Evolutionary conservation across 2,329 filamentous ascomycete genomes (phyloP), one percentile per base, ranked within the genome.

Genomic region (Lasiodiplodia citricola): DNA sequence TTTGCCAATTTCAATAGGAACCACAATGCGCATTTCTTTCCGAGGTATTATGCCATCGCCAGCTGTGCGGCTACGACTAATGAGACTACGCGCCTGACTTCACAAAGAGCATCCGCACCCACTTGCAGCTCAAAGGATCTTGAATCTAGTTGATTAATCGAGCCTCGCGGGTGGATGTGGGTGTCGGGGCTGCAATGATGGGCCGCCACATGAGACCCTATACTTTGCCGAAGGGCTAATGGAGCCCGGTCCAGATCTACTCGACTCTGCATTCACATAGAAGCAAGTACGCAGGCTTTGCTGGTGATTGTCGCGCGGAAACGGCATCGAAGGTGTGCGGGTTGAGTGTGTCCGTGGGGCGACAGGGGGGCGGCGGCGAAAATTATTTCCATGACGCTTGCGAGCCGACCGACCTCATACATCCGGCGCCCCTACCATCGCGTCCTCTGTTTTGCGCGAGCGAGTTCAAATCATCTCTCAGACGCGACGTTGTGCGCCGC

Each of bases 381-480:
- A 64, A 64, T 52, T 64, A 64, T 64, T 64, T 64, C 60, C 60
- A 52, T 31, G 16, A 35, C 60, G 44, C 41, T 35, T n/a, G 58
- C 5, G 31, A 64, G 60, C 60, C 31, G 58, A 63, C 28, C 56
- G 60, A 64, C 60, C 60, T 64, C 60, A 64, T 25, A 31, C 60
- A 23, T 28, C 41, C 44, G n/a, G 60, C 60, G 60, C 60, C 60
- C 60, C 60, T 64, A 64, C 60, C 60, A 52, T 64, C 60, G 60
- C 60, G 60, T 64, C 60, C 41, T 52, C 47, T 50, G 60, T 52
- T 31, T 38, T 64, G 60, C 58, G 58, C 58, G 25, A 41, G 58
- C 58, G 41, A 50, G 58, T 41, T 23, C 44, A 8, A 25, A 35
- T 28, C 60, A 64, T 64, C 60, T 52, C 28, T 28, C n/a, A n/a